phyloP scores from a whole-genome alignment of 441 rosid genomes.

The Pelargonium australe region DNA sequence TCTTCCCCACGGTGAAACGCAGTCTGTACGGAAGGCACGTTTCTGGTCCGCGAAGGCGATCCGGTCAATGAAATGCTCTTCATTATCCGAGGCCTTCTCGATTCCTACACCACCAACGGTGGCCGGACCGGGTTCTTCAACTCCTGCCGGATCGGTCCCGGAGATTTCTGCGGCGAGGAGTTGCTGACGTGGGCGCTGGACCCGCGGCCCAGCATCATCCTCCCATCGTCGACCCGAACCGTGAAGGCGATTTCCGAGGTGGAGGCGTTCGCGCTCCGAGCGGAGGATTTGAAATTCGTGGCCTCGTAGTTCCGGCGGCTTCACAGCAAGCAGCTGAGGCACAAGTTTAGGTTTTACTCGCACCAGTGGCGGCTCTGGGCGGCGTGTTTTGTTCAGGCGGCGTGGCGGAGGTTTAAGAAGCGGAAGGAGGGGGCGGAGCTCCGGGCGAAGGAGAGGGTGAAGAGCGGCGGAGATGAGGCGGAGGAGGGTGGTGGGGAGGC shows the following conservation, averaged over 20 bases:
- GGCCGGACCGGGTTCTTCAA: constrained; percentile 63
- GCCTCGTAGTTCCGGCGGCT: constrained; percentile 57
- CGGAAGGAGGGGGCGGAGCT: constrained; percentile 45
- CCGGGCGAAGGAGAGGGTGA: constrained; percentile 40
- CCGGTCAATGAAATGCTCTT: constrained; percentile 66
- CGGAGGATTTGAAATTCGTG: constrained; percentile 57
- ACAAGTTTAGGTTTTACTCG: constrained; percentile 59
- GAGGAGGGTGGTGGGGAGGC: too few species aligned
- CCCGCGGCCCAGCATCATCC: constrained; percentile 52
- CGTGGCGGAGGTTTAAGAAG: constrained; percentile 49
- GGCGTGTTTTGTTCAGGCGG: constrained; percentile 54
- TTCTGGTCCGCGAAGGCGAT: constrained; percentile 58
- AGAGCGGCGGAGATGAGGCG: too few species aligned
- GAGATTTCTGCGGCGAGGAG: constrained; percentile 66
- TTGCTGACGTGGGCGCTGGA: constrained; percentile 65
- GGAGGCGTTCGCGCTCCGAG: constrained; percentile 58
- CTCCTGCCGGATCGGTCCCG: constrained; percentile 55
- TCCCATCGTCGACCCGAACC: constrained; percentile 58
- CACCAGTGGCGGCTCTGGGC: constrained; percentile 77
- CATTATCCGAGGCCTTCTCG: constrained; percentile 56
- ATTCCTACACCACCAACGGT: constrained; percentile 68
- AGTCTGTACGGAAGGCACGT: constrained; percentile 52
- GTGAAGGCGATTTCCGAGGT: constrained; percentile 61
- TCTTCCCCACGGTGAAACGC: too few species aligned
- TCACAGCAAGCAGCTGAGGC: constrained; percentile 57